A percentile compares a stretch with the other conserved stretches of the same genome.
phyloP scores from a whole-genome alignment of 768 basidiomycete genomes.

The Clitopilus hobsonii region DNA sequence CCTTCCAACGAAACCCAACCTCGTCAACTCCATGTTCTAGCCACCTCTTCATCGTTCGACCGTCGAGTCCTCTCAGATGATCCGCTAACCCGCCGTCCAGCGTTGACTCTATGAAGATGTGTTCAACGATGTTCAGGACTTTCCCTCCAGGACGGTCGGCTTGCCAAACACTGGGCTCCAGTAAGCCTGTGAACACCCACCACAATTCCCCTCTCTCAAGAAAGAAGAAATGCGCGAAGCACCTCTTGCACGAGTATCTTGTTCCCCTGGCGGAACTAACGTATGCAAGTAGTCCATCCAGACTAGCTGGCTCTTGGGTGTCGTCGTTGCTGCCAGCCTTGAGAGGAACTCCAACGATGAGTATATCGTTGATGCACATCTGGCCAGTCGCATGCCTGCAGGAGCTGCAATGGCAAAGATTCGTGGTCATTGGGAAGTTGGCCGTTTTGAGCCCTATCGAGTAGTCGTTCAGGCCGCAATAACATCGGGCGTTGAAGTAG shows the following conservation, averaged over 20 bases:
- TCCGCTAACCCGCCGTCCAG: constrained; percentile 27
- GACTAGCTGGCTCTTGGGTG: constrained; percentile 9
- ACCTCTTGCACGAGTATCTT: constrained; percentile 23
- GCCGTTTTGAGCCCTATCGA: constrained; percentile 16
- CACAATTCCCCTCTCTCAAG: constrained; percentile 4
- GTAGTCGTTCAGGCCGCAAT: constrained; percentile 14
- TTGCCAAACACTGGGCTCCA: constrained; percentile 19
- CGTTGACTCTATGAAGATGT: constrained; percentile 23
- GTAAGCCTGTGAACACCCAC: constrained; percentile 14
- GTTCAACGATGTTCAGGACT: constrained; percentile 15
- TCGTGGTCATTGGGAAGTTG: constrained; percentile 16
- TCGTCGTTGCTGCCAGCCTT: constrained; percentile 4
- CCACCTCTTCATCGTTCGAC: not conserved
- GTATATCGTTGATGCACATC: constrained; percentile 17
- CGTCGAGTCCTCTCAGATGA: constrained; percentile 13
- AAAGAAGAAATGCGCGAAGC: constrained; percentile 24
- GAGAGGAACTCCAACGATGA: constrained; percentile 18
- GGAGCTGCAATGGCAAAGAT: constrained; percentile 24
- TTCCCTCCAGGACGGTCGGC: constrained; percentile 17
- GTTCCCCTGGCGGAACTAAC: constrained; percentile 13
- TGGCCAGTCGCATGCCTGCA: constrained; percentile 25
- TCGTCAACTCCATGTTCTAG: too few relatives aligned
- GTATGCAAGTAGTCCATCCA: constrained; percentile 18
- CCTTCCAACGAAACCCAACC: too few relatives aligned
- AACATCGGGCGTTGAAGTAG: not conserved